Evolutionary conservation across 2,329 filamentous ascomycete genomes (phyloP).

Genomic region (Aspergillus sp.): DNA sequence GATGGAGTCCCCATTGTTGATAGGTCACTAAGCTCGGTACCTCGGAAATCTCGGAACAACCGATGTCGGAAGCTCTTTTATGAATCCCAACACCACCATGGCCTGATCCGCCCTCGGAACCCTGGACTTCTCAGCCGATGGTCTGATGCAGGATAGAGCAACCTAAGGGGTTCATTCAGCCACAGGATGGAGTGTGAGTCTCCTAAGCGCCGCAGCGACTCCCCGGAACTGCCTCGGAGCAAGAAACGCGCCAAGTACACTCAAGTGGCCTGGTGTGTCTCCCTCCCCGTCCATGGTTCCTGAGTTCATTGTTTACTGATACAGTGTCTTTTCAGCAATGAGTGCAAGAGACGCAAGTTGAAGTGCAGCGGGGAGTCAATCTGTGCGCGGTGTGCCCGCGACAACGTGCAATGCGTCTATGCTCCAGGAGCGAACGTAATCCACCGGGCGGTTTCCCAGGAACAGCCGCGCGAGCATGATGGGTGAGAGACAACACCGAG

Average conservation of each 20-base stretch:
- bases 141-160: background rate
- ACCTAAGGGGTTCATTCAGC: background rate
- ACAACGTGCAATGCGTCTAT: constrained; percentile 66
- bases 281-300: background rate
- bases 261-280: constrained; percentile 33
- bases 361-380: constrained; percentile 71
- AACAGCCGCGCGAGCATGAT: constrained; percentile 17
- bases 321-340: constrained; percentile 52
- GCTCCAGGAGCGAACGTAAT: constrained; percentile 57
- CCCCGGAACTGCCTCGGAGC: constrained; percentile 20
- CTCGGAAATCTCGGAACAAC: background rate
- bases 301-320: background rate
- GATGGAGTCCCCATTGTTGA: no score
- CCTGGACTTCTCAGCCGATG: background rate
- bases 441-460: background rate
- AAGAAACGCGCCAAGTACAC: constrained; percentile 37
- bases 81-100: background rate
- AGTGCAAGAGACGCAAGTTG: constrained; percentile 73
- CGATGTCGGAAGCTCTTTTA: background rate
- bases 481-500: constrained; percentile 6
- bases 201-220: constrained; percentile 1
- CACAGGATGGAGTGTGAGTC: constrained; percentile 10
- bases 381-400: constrained; percentile 61
- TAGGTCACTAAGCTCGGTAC: background rate
- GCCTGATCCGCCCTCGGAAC: constrained; percentile 5